Percentiles rank a stretch among this genome's conserved stretches.
Evolutionary conservation across 176 grass and related monocot genomes (phyloP).

Genomic region (Triticum timopheevii): DNA sequence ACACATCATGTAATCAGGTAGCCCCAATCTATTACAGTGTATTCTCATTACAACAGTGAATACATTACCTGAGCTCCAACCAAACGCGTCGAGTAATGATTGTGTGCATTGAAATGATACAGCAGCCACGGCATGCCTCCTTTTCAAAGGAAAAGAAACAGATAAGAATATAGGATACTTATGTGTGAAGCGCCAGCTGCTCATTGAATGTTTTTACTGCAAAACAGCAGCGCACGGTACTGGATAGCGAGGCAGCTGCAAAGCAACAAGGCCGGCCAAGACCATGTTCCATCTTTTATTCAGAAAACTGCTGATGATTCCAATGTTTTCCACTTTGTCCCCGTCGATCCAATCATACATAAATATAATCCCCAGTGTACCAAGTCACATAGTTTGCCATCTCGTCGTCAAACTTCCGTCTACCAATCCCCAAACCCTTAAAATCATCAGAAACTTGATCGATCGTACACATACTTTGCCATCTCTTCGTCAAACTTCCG

Average conservation of each 20-base stretch:
- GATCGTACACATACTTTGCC: conserved; percentile 13
- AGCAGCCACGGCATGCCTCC: no score
- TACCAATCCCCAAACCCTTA: conserved; percentile 22
- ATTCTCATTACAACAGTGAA: no score
- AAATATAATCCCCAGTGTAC: background rate
- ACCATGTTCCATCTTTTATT: conserved; percentile 35
- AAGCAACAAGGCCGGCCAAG: conserved; percentile 49
- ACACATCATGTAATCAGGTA: no score
- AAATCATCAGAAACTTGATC: no score
- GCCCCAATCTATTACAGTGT: no score
- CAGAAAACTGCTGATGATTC: conserved; percentile 26
- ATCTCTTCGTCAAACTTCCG: conserved; percentile 18
- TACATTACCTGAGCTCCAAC: no score
- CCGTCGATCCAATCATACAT: conserved; percentile 6
- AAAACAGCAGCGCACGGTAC: conserved; percentile 1
- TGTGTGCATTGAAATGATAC: no score
- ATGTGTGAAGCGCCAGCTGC: conserved; percentile 23
- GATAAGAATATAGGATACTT: conserved; percentile 30
- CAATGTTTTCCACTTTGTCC: conserved; percentile 37
- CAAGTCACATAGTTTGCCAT: conserved; percentile 32
- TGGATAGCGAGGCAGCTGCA: conserved; percentile 52
- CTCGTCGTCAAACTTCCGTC: conserved; percentile 14
- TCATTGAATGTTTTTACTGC: conserved; percentile 20
- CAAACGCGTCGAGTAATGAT: no score
- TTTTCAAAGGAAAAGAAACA: no score